Evolutionary conservation across 2,329 filamentous ascomycete genomes (phyloP), one percentile per base, ranked within the genome.

Genomic region (Pyrenophora tritici-repentis): DNA sequence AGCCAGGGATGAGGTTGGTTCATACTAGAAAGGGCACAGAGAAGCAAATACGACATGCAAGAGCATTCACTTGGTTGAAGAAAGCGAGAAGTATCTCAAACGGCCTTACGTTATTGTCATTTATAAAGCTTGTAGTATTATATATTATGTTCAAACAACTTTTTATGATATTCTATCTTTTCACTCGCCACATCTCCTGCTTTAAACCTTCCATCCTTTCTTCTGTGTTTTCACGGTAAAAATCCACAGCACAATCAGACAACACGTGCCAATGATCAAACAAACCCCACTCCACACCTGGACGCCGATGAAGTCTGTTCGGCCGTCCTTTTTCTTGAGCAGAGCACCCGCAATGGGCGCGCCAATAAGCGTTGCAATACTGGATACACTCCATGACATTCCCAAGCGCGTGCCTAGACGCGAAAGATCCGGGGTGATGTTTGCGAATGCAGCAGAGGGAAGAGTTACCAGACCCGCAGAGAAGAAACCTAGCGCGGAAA

Each of bases 401-500:
- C 72, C 72, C 1, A 73, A 44, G 1, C 71, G 59, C 1, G 72
- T 74, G 1, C 72, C 72, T 1, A 74, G 52, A 3, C 66, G 58
- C 12, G 66, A 68, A 3, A 72, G 59, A 56, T 74, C 70, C 0
- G 71, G 71, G 12, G 66, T 72, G 37, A 74, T 72, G 22, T 57
- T 69, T 26, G 71, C 70, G 29, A 74, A 74, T 0, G 68, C 69
- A 6, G 72, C 65, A 1, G 70, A 70, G 0, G 72, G 72, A 0
- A 74, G 59, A 0, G 72, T 74, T 7, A 74, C 71, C 1, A 74
- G 58, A n/a, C 60, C 70, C 0, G 70, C 70, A 0, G 72, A 74
- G 44, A 71, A 65, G 52, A 74, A 74, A 1, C 71, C 69, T 73
- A 17, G 4, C 10, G 8, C 13, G 32, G 51, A 7, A 53, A 42